Evolutionary conservation across 202 grass and related monocot genomes (phyloP).

Genomic region (Schoenoplectus triqueter): DNA sequence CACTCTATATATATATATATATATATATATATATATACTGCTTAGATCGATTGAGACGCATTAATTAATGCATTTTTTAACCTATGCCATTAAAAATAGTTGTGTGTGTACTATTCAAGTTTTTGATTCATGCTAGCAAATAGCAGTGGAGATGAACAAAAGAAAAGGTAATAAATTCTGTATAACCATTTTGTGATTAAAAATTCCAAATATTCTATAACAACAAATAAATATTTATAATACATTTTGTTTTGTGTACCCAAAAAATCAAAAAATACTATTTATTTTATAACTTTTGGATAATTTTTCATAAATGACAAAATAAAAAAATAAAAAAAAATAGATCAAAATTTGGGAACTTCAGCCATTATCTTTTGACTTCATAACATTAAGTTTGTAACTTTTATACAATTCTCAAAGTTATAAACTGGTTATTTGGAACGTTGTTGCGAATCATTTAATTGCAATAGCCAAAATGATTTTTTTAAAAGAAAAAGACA

Average conservation of each 20-base stretch:
- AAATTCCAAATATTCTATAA: neutral
- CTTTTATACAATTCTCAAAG: neutral
- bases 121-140: too few relatives aligned
- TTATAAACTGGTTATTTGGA: neutral
- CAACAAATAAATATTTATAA: neutral
- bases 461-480: neutral
- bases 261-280: too few relatives aligned
- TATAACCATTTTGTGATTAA: too few relatives aligned
- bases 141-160: too few relatives aligned
- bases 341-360: neutral
- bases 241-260: too few relatives aligned
- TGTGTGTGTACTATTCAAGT: neutral
- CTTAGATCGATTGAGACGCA: neutral
- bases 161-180: too few relatives aligned
- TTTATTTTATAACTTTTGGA: neutral
- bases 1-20: too few relatives aligned
- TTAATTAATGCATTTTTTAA: neutral
- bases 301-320: neutral
- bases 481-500: too few relatives aligned
- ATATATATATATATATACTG: too few relatives aligned
- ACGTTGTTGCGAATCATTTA: neutral
- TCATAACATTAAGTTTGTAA: neutral
- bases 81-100: neutral
- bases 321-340: neutral
- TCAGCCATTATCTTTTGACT: neutral